Base-by-base conservation (phyloP, 257 asterid species). In the Fraxinus cuspidata region DNA sequence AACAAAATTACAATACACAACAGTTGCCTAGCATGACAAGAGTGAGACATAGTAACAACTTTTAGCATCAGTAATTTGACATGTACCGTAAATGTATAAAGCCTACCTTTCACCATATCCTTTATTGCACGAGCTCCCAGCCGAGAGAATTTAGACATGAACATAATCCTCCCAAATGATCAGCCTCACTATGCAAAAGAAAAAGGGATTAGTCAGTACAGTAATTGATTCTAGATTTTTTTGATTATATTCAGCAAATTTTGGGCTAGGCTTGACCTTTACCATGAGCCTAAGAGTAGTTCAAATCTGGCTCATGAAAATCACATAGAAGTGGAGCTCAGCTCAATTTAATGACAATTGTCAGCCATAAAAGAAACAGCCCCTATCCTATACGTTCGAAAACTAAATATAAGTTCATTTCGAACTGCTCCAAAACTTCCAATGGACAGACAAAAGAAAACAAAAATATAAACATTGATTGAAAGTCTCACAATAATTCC, bases 161-260 rank as follows among this genome's bases (percentile, higher is more conserved):
- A 86, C 92, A 88, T 88, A 79, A 80, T 86, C 85, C 78, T 72
- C 75, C 74, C 79, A 85, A 84, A 85, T 79, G 80, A 66, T 63
- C 75, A 80, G 47, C 27, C 68, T 51, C 66, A 58, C 44, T 78
- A 76, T 28, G 23, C 42, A 19, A 75, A 75, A 40, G 69, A 72
- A 81, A 81, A 79, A 27, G 28, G 11, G 58, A 63, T 12, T 51
- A 53, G 79, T 71, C 73, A 71, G 38, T 42, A 23, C 77, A 23
- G 66, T n/a, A 38, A 74, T 76, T 16, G n/a, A 53, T 5, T 53
- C 25, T 53, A 18, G 25, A 53, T 53, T 53, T 53, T 53, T 7
- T 25, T 19, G 27, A 53, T 18, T 49, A 19, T 19, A 49, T 53
- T 53, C 23, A 18, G 8, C 25, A 53, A 53, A 53, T 53, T 19